Evolutionary conservation across 2,329 filamentous ascomycete genomes (phyloP).

Genomic region (Fusarium tjaetaba): DNA sequence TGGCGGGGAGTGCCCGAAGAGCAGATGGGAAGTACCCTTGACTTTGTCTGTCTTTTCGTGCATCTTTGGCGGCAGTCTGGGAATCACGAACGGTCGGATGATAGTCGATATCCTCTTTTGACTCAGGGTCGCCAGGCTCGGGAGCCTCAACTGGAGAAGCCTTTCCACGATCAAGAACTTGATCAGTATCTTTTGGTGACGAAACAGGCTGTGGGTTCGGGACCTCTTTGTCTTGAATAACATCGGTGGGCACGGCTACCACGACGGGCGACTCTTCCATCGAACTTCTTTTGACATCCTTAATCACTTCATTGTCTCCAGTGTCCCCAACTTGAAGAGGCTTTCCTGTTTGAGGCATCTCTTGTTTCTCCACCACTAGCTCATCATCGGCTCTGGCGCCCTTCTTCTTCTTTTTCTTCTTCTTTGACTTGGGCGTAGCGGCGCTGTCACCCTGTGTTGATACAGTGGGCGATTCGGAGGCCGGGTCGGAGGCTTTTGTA

Average conservation of each 20-base stretch:
- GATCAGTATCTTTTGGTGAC: background rate
- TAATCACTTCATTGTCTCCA: conserved; percentile 1
- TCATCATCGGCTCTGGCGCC: conserved; percentile 23
- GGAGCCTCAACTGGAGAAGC: background rate
- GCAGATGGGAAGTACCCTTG: conserved; percentile 38
- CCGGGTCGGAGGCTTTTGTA: conserved; percentile 2
- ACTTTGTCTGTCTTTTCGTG: conserved; percentile 21
- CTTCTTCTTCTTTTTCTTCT: conserved; percentile 47
- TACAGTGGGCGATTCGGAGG: conserved; percentile 5
- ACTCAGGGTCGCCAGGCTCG: conserved; percentile 10
- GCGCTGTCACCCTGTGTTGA: conserved; percentile 14
- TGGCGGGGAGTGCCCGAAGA: conserved; percentile 29
- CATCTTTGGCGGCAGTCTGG: conserved; percentile 3
- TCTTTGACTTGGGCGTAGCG: conserved; percentile 32
- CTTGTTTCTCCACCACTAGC: conserved; percentile 10
- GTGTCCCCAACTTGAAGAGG: background rate
- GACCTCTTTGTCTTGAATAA: background rate
- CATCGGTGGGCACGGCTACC: background rate
- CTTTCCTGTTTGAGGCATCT: conserved; percentile 2
- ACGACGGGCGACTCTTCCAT: background rate
- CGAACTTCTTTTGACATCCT: background rate
- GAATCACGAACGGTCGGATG: conserved; percentile 7
- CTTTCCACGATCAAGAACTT: conserved; percentile 9
- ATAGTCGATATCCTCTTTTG: conserved; percentile 13
- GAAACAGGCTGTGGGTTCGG: background rate